Conservation (phyloP, 371 early-diverging fungal species). For the Apophysomyces ossiformis region DNA sequence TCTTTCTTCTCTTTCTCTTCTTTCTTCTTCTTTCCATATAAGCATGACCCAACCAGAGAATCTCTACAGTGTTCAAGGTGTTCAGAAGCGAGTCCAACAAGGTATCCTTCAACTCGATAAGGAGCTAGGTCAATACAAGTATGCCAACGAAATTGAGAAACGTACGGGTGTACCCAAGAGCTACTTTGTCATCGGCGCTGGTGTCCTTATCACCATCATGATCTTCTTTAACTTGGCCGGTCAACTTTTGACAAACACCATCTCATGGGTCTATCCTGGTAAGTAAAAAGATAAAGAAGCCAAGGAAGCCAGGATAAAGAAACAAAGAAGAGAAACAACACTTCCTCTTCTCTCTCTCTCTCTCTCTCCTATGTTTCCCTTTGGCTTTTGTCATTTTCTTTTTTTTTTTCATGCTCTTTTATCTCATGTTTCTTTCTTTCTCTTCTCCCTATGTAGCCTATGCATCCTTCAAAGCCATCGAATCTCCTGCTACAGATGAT, state of each 20-base stretch:
- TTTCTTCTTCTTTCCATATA: too few relatives aligned
- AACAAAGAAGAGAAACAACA: too few relatives aligned
- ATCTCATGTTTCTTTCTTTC: neutral
- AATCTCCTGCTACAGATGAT: constrained; percentile 75
- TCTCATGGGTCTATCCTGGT: constrained; percentile 90
- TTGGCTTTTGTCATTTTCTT: too few relatives aligned
- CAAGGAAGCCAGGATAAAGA: too few relatives aligned
- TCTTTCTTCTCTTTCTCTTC: too few relatives aligned
- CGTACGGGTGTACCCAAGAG: constrained; percentile 84
- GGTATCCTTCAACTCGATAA: constrained; percentile 65
- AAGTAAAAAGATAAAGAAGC: constrained; percentile 16
- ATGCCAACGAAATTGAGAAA: constrained; percentile 68
- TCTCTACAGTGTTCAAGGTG: constrained; percentile 28
- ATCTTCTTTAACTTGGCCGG: constrained; percentile 91
- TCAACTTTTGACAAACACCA: constrained; percentile 76
- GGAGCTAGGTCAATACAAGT: constrained; percentile 72
- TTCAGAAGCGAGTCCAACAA: constrained; percentile 22
- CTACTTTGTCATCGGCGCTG: constrained; percentile 70
- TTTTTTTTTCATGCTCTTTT: too few relatives aligned
- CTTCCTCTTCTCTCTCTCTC: too few relatives aligned
- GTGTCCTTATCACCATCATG: constrained; percentile 62
- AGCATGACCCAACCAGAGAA: neutral
- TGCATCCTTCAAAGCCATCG: constrained; percentile 92
- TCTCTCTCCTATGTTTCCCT: too few relatives aligned
- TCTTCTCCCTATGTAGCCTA: constrained; percentile 61